phyloP scores from a whole-genome alignment of 2,329 filamentous ascomycete species.

The Fonsecaea monophora region DNA sequence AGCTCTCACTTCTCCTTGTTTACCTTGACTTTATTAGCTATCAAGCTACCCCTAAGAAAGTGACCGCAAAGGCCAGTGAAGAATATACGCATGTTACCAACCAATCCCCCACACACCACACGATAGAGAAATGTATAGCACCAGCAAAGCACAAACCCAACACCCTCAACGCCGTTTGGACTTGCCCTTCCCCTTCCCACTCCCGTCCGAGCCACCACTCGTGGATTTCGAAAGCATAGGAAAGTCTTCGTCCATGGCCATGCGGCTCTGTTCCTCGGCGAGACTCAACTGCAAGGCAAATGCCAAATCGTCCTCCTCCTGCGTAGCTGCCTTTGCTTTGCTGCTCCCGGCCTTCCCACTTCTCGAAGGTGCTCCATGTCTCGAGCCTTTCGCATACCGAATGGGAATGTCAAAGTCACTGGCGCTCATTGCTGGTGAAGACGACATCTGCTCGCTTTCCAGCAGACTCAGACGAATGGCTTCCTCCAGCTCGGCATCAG shows the following conservation, averaged over 20 bases:
- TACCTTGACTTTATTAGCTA: no score
- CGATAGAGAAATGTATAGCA: neutral
- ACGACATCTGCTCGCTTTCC: constrained; percentile 42
- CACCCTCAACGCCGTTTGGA: constrained; percentile 25
- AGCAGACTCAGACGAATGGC: constrained; percentile 64
- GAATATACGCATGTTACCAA: neutral
- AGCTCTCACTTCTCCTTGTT: no score
- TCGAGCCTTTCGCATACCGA: constrained; percentile 46
- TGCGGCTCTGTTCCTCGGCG: constrained; percentile 62
- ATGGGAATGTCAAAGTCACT: constrained; percentile 44
- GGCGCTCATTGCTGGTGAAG: constrained; percentile 29
- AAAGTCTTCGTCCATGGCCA: constrained; percentile 42
- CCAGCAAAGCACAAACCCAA: neutral
- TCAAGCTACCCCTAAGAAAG: no score
- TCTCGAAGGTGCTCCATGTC: constrained; percentile 35
- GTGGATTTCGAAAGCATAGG: constrained; percentile 41
- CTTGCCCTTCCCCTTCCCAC: constrained; percentile 34
- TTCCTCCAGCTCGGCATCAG: constrained; percentile 67
- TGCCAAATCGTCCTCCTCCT: constrained; percentile 64
- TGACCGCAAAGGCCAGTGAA: no score
- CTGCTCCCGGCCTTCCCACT: constrained; percentile 45
- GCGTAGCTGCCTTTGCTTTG: constrained; percentile 44
- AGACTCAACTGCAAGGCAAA: constrained; percentile 68
- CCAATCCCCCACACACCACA: neutral
- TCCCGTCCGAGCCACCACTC: constrained; percentile 35